phyloP scores from a whole-genome alignment of 2,329 filamentous ascomycete genomes.

The Penicillium palitans region DNA sequence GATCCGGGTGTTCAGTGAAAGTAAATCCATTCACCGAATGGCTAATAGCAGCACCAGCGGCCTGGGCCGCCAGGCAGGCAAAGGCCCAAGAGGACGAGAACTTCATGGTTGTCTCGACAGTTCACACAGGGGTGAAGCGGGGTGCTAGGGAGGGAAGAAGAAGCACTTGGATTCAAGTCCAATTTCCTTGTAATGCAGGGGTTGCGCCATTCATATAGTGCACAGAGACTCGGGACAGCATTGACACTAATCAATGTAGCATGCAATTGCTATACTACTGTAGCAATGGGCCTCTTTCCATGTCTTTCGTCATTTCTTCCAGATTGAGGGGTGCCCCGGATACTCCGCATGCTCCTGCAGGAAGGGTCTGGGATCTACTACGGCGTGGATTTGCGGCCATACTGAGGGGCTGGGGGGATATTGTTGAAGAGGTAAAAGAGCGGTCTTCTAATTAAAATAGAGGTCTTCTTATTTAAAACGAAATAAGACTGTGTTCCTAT shows the following conservation, averaged over 20 bases:
- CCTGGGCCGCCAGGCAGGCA: slow-evolving; percentile 46
- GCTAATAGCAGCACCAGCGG: slow-evolving; percentile 51
- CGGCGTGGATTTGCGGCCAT: not conserved
- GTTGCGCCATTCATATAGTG: slow-evolving; percentile 21
- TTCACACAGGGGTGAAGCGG: not conserved
- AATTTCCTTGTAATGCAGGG: slow-evolving; percentile 13
- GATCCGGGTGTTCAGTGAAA: slow-evolving; percentile 40
- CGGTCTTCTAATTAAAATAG: not conserved
- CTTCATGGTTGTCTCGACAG: slow-evolving; percentile 39
- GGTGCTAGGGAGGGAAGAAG: not conserved
- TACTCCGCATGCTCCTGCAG: not conserved
- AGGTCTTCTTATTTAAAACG: not conserved
- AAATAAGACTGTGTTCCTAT: no score
- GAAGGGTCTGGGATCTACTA: not conserved
- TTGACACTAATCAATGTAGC: slow-evolving; percentile 8
- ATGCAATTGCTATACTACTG: slow-evolving; percentile 4
- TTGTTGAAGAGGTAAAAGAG: not conserved
- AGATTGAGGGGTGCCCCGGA: slow-evolving; percentile 6
- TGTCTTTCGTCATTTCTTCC: slow-evolving; percentile 3
- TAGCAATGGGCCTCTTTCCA: not conserved
- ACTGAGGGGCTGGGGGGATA: not conserved
- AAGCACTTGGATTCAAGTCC: not conserved
- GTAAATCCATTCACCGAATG: slow-evolving; percentile 53
- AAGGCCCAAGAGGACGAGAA: slow-evolving; percentile 34
- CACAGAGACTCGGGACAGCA: not conserved